These are phyloP conservation scores for Incumbomyces delicatus DNA, from an alignment of 2,329 filamentous ascomycete species.

Conservation along the genomic window DNA sequence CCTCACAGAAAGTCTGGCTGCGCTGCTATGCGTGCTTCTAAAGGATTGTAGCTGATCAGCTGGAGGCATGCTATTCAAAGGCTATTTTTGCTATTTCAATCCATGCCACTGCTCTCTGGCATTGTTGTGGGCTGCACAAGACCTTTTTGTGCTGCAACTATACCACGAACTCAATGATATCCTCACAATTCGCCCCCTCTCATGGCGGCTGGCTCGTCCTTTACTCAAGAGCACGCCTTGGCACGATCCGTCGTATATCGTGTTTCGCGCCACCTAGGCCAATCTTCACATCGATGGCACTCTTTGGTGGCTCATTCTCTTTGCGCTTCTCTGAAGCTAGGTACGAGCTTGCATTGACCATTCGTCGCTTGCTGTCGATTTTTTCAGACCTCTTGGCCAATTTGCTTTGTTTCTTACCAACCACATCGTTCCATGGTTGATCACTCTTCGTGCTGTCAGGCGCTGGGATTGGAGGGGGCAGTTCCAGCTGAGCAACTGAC, in stretches of 20 bases:
- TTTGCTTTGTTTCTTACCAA: not conserved
- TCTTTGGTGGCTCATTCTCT: not conserved
- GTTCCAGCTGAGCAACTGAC: not conserved
- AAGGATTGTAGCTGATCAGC: too few species aligned
- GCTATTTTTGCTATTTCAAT: too few species aligned
- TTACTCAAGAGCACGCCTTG: not conserved
- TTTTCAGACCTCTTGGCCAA: conserved; percentile 9
- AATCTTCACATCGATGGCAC: not conserved
- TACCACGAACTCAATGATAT: too few species aligned
- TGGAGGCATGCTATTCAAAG: too few species aligned
- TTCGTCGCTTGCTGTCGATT: conserved; percentile 17
- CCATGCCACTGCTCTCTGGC: too few species aligned
- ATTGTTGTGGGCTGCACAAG: too few species aligned
- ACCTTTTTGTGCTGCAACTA: too few species aligned
- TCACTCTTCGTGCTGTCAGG: not conserved
- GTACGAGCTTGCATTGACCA: conserved; percentile 15
- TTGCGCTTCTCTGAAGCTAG: not conserved
- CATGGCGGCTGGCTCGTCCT: too few species aligned
- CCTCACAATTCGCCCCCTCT: too few species aligned
- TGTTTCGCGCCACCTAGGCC: not conserved
- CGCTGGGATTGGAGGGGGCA: not conserved
- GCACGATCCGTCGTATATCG: not conserved
- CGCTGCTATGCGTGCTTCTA: too few species aligned
- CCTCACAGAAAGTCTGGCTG: too few species aligned
- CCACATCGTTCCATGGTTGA: not conserved